Evolutionary conservation across 352 stramenopile species (phyloP).

Genomic region (Plasmopara halstedii): DNA sequence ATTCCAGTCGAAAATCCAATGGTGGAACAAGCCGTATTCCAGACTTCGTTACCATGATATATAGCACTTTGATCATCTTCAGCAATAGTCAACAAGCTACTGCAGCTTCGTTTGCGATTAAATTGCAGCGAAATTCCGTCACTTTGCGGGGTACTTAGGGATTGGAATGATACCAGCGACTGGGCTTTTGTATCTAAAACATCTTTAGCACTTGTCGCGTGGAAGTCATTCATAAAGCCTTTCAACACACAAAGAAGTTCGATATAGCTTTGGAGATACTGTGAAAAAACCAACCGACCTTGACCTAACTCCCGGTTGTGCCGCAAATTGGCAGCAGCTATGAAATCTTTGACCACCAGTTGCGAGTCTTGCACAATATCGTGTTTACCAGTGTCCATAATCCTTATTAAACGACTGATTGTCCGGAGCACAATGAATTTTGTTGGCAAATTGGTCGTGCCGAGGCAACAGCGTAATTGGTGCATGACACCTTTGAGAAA

Average conservation of each 20-base stretch:
- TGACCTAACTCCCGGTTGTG: conserved; percentile 52
- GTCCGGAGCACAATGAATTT: conserved; percentile 49
- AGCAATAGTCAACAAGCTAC: conserved; percentile 45
- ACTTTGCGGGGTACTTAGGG: background rate
- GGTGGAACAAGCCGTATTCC: conserved; percentile 80
- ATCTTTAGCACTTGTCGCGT: background rate
- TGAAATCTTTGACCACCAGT: conserved; percentile 26
- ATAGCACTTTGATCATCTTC: conserved; percentile 55
- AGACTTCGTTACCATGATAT: conserved; percentile 82
- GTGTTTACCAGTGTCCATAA: background rate
- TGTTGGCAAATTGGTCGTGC: conserved; percentile 47
- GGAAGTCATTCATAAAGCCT: background rate
- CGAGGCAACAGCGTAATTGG: conserved; percentile 26
- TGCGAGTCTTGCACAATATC: conserved; percentile 1
- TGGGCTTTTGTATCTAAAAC: no score
- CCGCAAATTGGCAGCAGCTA: conserved; percentile 38
- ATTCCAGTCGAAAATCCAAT: conserved; percentile 63
- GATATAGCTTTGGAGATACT: conserved; percentile 64
- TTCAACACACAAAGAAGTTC: conserved; percentile 41
- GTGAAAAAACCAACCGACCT: conserved; percentile 51
- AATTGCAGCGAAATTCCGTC: conserved; percentile 22
- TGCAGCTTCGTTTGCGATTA: conserved; percentile 64
- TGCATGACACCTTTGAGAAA: conserved; percentile 5
- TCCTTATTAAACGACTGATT: conserved; percentile 36
- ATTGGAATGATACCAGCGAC: background rate